These are phyloP conservation scores for Inonotus hispidus DNA, from an alignment of 1,284 basidiomycete genomes.

Conservation along the genomic window DNA sequence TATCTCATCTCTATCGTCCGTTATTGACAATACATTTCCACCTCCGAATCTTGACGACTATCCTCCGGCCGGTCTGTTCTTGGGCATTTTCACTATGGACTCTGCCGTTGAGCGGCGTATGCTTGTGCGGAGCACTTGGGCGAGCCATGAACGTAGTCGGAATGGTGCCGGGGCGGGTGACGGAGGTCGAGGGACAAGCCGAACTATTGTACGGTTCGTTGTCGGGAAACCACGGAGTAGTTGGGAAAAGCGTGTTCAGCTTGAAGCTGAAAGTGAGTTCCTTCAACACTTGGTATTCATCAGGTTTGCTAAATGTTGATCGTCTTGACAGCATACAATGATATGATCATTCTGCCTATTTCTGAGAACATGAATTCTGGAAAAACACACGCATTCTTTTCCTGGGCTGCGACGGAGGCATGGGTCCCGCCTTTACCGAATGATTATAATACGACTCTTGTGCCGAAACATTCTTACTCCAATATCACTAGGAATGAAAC, in stretches of 20 bases:
- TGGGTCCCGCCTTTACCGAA: slow-evolving; percentile 79
- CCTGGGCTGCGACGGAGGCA: slow-evolving; percentile 87
- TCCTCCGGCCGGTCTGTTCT: slow-evolving; percentile 84
- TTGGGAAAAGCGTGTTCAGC: slow-evolving; percentile 73
- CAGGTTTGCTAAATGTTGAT: background rate
- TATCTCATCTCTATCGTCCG: slow-evolving; percentile 29
- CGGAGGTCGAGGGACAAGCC: slow-evolving; percentile 70
- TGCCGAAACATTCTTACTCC: slow-evolving; percentile 52
- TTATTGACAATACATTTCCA: slow-evolving; percentile 44
- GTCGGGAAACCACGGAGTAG: slow-evolving; percentile 80
- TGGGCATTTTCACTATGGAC: slow-evolving; percentile 92
- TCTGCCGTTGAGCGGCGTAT: slow-evolving; percentile 82
- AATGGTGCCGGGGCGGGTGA: slow-evolving; percentile 66
- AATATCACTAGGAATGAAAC: slow-evolving; percentile 49
- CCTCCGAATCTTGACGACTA: slow-evolving; percentile 64
- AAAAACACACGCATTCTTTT: slow-evolving; percentile 82
- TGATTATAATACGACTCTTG: slow-evolving; percentile 35
- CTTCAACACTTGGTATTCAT: slow-evolving; percentile 8
- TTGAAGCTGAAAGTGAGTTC: slow-evolving; percentile 88
- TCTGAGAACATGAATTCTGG: slow-evolving; percentile 90
- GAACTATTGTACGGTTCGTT: slow-evolving; percentile 88
- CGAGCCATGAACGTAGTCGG: slow-evolving; percentile 74
- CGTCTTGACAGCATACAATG: slow-evolving; percentile 67
- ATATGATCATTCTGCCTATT: slow-evolving; percentile 81
- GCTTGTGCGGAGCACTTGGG: slow-evolving; percentile 89